phyloP scores from a whole-genome alignment of 768 basidiomycete genomes.

The Panus rudis region DNA sequence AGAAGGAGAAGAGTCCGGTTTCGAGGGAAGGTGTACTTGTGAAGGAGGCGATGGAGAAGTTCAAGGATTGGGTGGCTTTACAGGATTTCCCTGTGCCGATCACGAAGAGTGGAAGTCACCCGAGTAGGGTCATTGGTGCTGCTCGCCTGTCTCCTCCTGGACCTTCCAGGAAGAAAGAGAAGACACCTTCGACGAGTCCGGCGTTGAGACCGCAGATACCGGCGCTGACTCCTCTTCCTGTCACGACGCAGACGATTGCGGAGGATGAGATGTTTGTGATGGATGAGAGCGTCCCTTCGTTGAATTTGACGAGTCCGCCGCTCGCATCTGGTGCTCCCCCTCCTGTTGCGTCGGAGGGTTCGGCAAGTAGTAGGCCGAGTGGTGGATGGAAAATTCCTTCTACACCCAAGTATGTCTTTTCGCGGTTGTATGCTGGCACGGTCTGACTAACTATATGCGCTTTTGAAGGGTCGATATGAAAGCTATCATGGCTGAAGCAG shows the following conservation, averaged over 20 bases:
- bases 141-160: constrained; percentile 27
- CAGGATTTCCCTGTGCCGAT: constrained; percentile 65
- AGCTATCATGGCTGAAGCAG: constrained; percentile 78
- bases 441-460: constrained; percentile 2
- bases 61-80: constrained; percentile 61
- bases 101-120: constrained; percentile 23
- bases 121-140: constrained; percentile 4
- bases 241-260: constrained; percentile 17
- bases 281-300: constrained; percentile 58
- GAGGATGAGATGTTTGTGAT: constrained; percentile 75
- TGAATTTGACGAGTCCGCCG: constrained; percentile 14
- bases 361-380: constrained; percentile 3
- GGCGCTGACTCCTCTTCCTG: constrained; percentile 8
- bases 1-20: constrained; percentile 59
- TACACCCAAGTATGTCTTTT: constrained; percentile 40
- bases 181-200: constrained; percentile 22
- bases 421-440: constrained; percentile 9
- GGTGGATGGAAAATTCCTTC: constrained; percentile 30
- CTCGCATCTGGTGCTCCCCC: neutral
- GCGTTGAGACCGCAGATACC: constrained; percentile 16
- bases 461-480: constrained; percentile 70
- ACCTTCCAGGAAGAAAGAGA: constrained; percentile 22
- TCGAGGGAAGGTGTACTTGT: constrained; percentile 51
- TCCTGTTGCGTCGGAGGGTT: neutral
- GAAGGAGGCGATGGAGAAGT: constrained; percentile 47